Conservation (phyloP, 1,284 basidiomycete species). For the Rhodotorula sp. region DNA sequence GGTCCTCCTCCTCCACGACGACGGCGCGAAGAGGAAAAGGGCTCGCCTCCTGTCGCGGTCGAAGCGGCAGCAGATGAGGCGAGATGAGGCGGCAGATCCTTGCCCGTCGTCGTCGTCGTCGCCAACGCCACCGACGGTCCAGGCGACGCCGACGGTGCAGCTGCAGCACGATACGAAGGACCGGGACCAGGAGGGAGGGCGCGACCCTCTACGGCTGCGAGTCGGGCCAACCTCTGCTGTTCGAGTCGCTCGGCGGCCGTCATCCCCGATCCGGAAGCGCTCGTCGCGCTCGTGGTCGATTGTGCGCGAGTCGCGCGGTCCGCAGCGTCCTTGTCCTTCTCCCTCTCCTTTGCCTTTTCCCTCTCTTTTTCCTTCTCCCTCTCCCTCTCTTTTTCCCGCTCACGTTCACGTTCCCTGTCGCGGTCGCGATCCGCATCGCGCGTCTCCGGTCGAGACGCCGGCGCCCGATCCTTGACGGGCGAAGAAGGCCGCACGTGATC, state of each 20-base stretch:
- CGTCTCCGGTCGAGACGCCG: too few species aligned
- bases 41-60: too few species aligned
- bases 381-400: too few species aligned
- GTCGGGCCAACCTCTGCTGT: constrained; percentile 11
- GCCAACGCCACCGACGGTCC: too few species aligned
- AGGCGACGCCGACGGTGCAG: neutral
- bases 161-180: neutral
- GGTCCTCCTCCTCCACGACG: too few species aligned
- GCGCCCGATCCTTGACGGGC: too few species aligned
- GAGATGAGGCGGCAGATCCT: neutral
- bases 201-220: neutral
- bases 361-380: too few species aligned
- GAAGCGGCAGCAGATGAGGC: neutral
- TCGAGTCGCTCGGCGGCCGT: constrained; percentile 7
- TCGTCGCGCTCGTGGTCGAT: neutral
- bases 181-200: neutral
- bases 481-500: too few species aligned
- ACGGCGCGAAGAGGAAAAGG: too few species aligned
- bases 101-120: too few species aligned
- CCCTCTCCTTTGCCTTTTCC: neutral
- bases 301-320: neutral
- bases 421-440: too few species aligned
- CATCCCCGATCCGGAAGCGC: constrained; percentile 3
- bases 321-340: neutral
- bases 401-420: too few species aligned